phyloP scores from a whole-genome alignment of 2,329 filamentous ascomycete species.

The Shiraia sp. region DNA sequence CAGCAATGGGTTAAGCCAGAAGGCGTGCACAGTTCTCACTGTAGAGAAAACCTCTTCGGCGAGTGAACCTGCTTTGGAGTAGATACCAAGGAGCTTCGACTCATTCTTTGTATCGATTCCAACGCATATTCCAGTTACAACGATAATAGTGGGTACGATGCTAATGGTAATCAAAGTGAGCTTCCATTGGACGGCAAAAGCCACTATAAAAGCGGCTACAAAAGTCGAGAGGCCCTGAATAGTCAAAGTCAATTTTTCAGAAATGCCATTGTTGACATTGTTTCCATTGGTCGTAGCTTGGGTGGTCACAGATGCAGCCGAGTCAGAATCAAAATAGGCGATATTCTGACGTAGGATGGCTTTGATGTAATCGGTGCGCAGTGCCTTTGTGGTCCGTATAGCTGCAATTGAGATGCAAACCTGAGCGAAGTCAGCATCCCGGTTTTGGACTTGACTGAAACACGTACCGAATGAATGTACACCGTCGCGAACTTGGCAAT shows the following conservation, averaged over 20 bases:
- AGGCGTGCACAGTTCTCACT: slow-evolving; percentile 53
- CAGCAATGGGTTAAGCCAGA: slow-evolving; percentile 52
- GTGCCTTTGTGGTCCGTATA: slow-evolving; percentile 54
- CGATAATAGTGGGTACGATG: slow-evolving; percentile 52
- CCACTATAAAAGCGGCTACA: slow-evolving; percentile 83
- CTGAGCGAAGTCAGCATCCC: slow-evolving; percentile 15
- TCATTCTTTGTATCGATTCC: slow-evolving; percentile 44
- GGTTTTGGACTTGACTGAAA: not conserved
- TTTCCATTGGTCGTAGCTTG: slow-evolving; percentile 95
- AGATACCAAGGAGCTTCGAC: slow-evolving; percentile 44
- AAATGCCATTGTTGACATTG: slow-evolving; percentile 85
- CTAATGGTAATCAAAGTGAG: slow-evolving; percentile 74
- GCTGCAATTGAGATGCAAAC: slow-evolving; percentile 55
- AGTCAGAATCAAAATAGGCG: slow-evolving; percentile 71
- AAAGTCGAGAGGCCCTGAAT: slow-evolving; percentile 59
- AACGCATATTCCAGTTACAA: slow-evolving; percentile 35
- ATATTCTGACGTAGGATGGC: slow-evolving; percentile 59
- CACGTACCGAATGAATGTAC: slow-evolving; percentile 50
- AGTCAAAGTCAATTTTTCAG: slow-evolving; percentile 48
- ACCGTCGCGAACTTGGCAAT: slow-evolving; percentile 66
- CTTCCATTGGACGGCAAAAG: slow-evolving; percentile 91
- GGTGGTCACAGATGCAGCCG: slow-evolving; percentile 90
- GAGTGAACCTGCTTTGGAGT: slow-evolving; percentile 50
- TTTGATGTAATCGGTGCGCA: slow-evolving; percentile 65
- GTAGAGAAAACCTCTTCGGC: slow-evolving; percentile 57